These are phyloP conservation scores for Pyrrhoderma noxium DNA, from an alignment of 1,284 basidiomycete genomes.

Conservation along the genomic window DNA sequence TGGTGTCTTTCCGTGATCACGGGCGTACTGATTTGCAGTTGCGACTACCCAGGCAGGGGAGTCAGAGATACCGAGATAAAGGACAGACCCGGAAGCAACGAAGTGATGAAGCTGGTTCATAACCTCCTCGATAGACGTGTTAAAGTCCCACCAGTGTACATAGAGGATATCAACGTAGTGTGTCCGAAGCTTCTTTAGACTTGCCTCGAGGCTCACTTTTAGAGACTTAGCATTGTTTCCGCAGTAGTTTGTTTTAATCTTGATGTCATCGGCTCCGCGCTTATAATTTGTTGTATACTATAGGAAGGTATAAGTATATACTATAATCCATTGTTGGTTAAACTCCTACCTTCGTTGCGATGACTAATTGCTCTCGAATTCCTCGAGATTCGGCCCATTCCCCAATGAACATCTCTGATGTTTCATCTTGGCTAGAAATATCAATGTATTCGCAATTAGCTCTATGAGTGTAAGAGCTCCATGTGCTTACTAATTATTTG, in stretches of 20 bases:
- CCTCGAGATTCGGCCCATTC: constrained; percentile 36
- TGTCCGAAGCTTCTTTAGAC: constrained; percentile 51
- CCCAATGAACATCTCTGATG: constrained; percentile 31
- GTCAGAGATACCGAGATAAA: constrained; percentile 32
- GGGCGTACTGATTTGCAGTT: constrained; percentile 29
- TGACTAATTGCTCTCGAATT: constrained; percentile 37
- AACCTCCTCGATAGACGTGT: constrained; percentile 30
- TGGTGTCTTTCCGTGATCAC: constrained; percentile 38
- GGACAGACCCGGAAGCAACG: constrained; percentile 36
- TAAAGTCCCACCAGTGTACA: constrained; percentile 34
- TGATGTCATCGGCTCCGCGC: constrained; percentile 19
- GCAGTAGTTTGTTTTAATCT: constrained; percentile 26
- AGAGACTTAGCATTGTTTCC: constrained; percentile 32
- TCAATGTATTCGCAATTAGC: background rate
- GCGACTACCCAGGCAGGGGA: constrained; percentile 26
- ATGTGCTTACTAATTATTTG: constrained; percentile 26
- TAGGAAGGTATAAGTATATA: constrained; percentile 27
- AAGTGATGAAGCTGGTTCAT: constrained; percentile 33
- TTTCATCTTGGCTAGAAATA: constrained; percentile 25
- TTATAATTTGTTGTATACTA: constrained; percentile 30
- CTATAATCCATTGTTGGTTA: constrained; percentile 25
- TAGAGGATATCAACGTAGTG: constrained; percentile 48
- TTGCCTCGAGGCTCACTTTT: constrained; percentile 26
- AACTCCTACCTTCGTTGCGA: constrained; percentile 34
- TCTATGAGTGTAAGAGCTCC: background rate